phyloP scores from a whole-genome alignment of 805 yeast genomes.

The Ogataea populi-albae region DNA sequence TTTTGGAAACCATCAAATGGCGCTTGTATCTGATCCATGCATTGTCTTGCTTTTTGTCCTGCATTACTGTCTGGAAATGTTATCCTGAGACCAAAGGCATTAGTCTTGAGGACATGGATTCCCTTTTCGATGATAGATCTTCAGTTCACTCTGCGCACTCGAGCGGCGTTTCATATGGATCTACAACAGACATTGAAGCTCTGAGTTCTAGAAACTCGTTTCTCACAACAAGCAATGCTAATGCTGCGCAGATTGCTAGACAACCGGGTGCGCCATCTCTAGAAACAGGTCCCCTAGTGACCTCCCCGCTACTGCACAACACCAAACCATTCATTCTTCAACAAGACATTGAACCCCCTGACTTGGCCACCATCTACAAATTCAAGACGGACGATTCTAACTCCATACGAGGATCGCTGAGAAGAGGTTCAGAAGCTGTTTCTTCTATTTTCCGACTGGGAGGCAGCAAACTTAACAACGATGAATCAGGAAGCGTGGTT shows the following conservation, averaged over 20 bases:
- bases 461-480: slow-evolving; percentile 15
- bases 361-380: slow-evolving; percentile 32
- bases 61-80: slow-evolving; percentile 63
- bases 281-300: slow-evolving; percentile 15
- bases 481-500: slow-evolving; percentile 19
- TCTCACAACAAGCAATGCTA: slow-evolving; percentile 7
- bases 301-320: slow-evolving; percentile 8
- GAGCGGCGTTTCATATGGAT: slow-evolving; percentile 11
- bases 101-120: slow-evolving; percentile 87
- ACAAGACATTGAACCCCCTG: slow-evolving; percentile 37
- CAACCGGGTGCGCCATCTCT: slow-evolving; percentile 17
- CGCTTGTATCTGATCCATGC: slow-evolving; percentile 81
- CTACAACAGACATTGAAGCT: slow-evolving; percentile 20
- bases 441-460: slow-evolving; percentile 32
- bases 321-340: slow-evolving; percentile 23
- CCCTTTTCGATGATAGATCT: slow-evolving; percentile 70
- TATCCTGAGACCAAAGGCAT: slow-evolving; percentile 93
- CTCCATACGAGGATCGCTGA: slow-evolving; percentile 37
- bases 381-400: slow-evolving; percentile 34
- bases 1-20: slow-evolving; percentile 77
- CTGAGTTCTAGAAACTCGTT: slow-evolving; percentile 14
- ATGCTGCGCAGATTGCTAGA: slow-evolving; percentile 25
- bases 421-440: slow-evolving; percentile 44
- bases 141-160: slow-evolving; percentile 24
- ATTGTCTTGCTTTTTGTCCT: slow-evolving; percentile 68